Percentiles rank a stretch among this genome's conserved stretches.
phyloP scores from a whole-genome alignment of 208 protist genomes.

The Lotmaria passim region DNA sequence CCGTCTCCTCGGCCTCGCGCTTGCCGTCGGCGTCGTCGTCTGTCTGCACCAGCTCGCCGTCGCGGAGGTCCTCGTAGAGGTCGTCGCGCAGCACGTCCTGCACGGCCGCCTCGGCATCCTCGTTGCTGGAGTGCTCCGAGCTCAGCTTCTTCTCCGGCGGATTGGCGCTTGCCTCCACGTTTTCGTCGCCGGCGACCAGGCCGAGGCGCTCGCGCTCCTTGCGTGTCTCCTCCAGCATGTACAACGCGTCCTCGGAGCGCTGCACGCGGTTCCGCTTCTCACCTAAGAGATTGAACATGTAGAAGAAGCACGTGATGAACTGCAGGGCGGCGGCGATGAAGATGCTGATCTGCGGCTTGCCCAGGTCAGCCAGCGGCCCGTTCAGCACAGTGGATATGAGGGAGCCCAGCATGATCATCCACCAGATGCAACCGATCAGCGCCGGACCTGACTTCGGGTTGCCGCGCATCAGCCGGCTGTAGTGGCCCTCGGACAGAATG shows the following conservation, averaged over 20 bases:
- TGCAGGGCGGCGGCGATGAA: conserved; percentile 65
- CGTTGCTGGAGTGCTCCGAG: conserved; percentile 16
- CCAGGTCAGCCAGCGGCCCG: conserved; percentile 62
- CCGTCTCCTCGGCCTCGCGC: background rate
- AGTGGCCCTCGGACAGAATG: conserved; percentile 79
- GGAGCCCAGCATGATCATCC: conserved; percentile 52
- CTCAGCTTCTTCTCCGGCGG: conserved; percentile 8
- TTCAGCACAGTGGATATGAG: conserved; percentile 52
- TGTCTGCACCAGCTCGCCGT: conserved; percentile 14
- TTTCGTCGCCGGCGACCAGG: conserved; percentile 3
- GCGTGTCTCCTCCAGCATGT: conserved; percentile 35
- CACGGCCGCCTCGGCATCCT: conserved; percentile 14
- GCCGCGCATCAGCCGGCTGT: conserved; percentile 70
- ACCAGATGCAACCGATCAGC: conserved; percentile 75
- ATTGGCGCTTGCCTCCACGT: background rate
- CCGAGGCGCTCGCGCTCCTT: conserved; percentile 36
- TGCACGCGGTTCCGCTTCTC: conserved; percentile 66
- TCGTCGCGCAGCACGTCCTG: conserved; percentile 1
- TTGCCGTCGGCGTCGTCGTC: conserved; percentile 3
- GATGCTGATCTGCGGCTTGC: conserved; percentile 49
- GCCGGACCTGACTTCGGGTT: conserved; percentile 47
- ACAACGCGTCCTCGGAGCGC: conserved; percentile 42
- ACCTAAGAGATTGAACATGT: conserved; percentile 68
- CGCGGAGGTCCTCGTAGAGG: too few relatives aligned
- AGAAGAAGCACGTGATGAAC: conserved; percentile 55